Conservation (phyloP, 148 eudicot genomes). For the Cornus kousa region DNA sequence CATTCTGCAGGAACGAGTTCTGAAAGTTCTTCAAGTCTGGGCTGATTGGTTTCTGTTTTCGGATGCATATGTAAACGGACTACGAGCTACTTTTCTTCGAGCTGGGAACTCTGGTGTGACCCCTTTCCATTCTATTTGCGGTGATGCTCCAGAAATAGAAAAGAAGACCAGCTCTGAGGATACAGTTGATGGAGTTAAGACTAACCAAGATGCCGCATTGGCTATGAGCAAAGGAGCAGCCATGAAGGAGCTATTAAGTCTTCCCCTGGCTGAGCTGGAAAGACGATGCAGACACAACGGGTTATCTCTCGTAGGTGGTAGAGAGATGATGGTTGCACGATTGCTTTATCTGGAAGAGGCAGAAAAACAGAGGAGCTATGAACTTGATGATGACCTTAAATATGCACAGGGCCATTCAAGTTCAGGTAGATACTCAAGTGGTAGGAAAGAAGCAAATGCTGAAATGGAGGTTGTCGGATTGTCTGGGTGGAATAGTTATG, state of each 20-base stretch:
- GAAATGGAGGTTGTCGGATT: conserved; percentile 42
- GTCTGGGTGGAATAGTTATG: conserved; percentile 44
- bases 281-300: conserved; percentile 98
- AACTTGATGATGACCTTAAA: conserved; percentile 72
- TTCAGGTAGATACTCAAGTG: conserved; percentile 44
- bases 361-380: conserved; percentile 83
- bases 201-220: conserved; percentile 80
- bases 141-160: conserved; percentile 76
- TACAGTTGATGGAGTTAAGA: conserved; percentile 38
- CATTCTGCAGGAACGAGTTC: conserved; percentile 73
- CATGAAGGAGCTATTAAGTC: conserved; percentile 68
- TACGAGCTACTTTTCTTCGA: conserved; percentile 90
- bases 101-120: conserved; percentile 74
- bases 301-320: conserved; percentile 87
- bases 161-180: conserved; percentile 50
- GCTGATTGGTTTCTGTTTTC: conserved; percentile 99
- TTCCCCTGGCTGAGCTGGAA: conserved; percentile 89
- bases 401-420: conserved; percentile 47
- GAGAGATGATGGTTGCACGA: conserved; percentile 94
- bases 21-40: conserved; percentile 99
- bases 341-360: conserved; percentile 94
- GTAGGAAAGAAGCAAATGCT: conserved; percentile 39
- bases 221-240: conserved; percentile 97
- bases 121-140: conserved; percentile 82
- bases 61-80: conserved; percentile 89